These are phyloP conservation scores for Nakaseomyces nivariensis DNA, from an alignment of 1,139 yeast genomes.

Conservation along the genomic window DNA sequence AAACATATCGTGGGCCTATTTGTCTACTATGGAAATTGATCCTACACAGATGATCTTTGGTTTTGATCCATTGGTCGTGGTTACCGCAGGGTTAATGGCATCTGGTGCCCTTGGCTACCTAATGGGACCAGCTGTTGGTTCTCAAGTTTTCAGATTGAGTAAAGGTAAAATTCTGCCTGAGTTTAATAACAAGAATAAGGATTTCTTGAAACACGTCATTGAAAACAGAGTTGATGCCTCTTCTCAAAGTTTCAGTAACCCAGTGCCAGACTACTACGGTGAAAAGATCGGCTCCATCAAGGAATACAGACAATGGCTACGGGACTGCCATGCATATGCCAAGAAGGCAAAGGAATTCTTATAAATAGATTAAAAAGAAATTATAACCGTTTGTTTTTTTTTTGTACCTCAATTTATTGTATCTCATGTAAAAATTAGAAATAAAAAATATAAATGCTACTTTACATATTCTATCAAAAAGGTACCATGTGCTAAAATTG, in stretches of 20 bases:
- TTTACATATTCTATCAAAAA: neutral
- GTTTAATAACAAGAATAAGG: constrained; percentile 54
- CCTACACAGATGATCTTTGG: constrained; percentile 78
- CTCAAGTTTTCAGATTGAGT: constrained; percentile 49
- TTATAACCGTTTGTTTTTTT: neutral
- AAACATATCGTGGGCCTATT: constrained; percentile 59
- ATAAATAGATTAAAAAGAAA: constrained; percentile 24
- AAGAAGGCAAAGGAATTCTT: constrained; percentile 78
- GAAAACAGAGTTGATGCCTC: constrained; percentile 85
- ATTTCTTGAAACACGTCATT: constrained; percentile 63
- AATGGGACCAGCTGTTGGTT: constrained; percentile 77
- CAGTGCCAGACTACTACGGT: constrained; percentile 96
- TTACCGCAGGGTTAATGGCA: constrained; percentile 53
- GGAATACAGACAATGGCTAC: constrained; percentile 88
- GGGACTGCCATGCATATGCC: constrained; percentile 86
- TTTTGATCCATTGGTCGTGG: constrained; percentile 73
- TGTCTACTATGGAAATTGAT: constrained; percentile 74
- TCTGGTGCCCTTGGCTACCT: constrained; percentile 75
- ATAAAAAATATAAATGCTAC: neutral
- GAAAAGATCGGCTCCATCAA: constrained; percentile 82
- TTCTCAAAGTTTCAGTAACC: constrained; percentile 85
- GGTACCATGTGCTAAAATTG: neutral
- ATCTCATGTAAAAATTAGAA: neutral
- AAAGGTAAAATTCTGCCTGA: constrained; percentile 39
- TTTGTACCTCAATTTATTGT: neutral